Percentiles rank a stretch among this genome's conserved stretches.
These are phyloP conservation scores for Begonia fuchsioides DNA, from an alignment of 306 rosid species.

Conservation along the genomic window DNA sequence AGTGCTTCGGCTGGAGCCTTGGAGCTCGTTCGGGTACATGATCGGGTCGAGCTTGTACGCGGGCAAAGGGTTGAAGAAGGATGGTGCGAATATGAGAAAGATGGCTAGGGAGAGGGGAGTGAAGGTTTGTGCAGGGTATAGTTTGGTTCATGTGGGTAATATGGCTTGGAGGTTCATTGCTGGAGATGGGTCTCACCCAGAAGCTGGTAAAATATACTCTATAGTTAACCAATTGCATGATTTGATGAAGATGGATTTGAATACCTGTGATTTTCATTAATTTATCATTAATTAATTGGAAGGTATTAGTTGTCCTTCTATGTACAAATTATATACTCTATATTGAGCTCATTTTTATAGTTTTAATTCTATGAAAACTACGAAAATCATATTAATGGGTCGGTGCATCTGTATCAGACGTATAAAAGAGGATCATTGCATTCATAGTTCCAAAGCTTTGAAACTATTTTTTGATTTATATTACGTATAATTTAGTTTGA, in stretches of 20 bases:
- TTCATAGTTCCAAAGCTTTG: no score
- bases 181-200: conserved; percentile 19
- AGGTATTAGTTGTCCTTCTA: no score
- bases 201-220: conserved; percentile 9
- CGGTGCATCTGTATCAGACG: no score
- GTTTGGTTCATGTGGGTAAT: conserved; percentile 21
- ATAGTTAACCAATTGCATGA: conserved; percentile 17
- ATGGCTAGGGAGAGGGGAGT: conserved; percentile 25
- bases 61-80: conserved; percentile 11
- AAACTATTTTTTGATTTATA: no score
- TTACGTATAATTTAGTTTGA: no score
- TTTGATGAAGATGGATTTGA: conserved; percentile 14
- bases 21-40: conserved; percentile 22
- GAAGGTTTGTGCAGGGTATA: conserved; percentile 27
- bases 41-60: conserved; percentile 25
- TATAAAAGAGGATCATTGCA: no score
- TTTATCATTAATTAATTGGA: no score
- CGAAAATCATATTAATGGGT: no score
- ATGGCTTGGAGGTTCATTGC: conserved; percentile 23
- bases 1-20: conserved; percentile 21
- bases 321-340: no score
- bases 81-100: conserved; percentile 25
- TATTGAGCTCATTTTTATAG: no score
- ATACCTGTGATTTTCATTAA: no score
- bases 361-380: no score